phyloP scores from a whole-genome alignment of 495 filamentous ascomycete genomes.

The Choiromyces venosus region DNA sequence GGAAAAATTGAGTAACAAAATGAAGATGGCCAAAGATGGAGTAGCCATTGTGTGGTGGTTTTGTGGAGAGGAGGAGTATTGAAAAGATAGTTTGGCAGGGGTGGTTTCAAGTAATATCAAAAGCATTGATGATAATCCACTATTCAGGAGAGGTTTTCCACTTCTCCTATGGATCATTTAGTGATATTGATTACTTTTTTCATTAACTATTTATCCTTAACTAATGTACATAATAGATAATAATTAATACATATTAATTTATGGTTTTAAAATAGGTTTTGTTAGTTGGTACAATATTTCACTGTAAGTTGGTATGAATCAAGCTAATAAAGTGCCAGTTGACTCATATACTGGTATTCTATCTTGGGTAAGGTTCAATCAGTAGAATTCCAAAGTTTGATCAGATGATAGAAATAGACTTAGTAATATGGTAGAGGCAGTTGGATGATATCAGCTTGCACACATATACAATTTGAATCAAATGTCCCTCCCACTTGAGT shows the following conservation, averaged over 20 bases:
- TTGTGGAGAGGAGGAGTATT: neutral
- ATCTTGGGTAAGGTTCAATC: neutral
- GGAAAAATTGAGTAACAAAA: neutral
- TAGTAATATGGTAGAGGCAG: neutral
- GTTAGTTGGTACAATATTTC: neutral
- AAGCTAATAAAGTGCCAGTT: neutral
- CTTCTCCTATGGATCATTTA: neutral
- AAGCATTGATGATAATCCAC: neutral
- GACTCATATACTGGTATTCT: neutral
- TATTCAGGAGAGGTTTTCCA: neutral
- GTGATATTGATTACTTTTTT: neutral
- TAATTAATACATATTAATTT: neutral
- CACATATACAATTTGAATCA: constrained; percentile 1
- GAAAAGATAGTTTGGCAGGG: neutral
- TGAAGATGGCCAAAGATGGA: neutral
- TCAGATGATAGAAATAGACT: no score
- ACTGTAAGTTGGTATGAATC: no score
- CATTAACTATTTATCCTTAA: no score
- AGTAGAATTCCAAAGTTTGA: neutral
- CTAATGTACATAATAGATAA: neutral
- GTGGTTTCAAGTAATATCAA: neutral
- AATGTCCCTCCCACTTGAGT: neutral
- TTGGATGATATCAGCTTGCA: neutral
- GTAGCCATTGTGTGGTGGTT: neutral
- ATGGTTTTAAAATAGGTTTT: neutral